Conservation (phyloP, 2,329 filamentous ascomycete genomes). For the Aspergillus hortae region DNA sequence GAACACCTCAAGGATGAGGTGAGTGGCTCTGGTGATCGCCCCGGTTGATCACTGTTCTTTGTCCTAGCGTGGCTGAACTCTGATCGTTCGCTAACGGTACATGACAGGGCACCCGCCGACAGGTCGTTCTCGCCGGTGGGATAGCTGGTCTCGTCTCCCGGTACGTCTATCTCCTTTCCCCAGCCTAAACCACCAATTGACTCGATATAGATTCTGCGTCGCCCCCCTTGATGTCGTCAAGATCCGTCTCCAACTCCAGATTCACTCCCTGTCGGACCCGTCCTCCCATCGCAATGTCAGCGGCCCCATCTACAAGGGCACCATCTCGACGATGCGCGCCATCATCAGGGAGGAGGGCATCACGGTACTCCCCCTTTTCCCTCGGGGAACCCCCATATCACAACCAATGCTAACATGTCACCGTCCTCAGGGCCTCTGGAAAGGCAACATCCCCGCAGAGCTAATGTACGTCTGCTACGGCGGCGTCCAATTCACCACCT, state of each 20-base stretch:
- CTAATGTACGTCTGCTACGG: slow-evolving; percentile 90
- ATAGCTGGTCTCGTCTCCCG: slow-evolving; percentile 83
- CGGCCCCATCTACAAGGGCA: slow-evolving; percentile 63
- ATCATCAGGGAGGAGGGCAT: slow-evolving; percentile 81
- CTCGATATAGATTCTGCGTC: slow-evolving; percentile 69
- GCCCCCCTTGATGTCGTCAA: slow-evolving; percentile 97
- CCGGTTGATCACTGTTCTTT: background rate
- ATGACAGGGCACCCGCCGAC: slow-evolving; percentile 59
- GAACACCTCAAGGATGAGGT: slow-evolving; percentile 69
- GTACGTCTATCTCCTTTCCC: slow-evolving; percentile 41
- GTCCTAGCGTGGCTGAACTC: background rate
- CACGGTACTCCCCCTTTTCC: slow-evolving; percentile 44
- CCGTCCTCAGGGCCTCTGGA: slow-evolving; percentile 69
- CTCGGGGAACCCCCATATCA: background rate
- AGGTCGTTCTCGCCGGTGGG: slow-evolving; percentile 64
- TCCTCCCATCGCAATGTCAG: slow-evolving; percentile 51
- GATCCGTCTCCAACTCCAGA: slow-evolving; percentile 92
- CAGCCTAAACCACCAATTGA: background rate
- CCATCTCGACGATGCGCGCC: slow-evolving; percentile 67
- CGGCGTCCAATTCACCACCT: slow-evolving; percentile 83
- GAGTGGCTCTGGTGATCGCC: slow-evolving; percentile 13
- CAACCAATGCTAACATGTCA: background rate
- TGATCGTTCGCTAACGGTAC: background rate
- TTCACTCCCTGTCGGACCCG: slow-evolving; percentile 76
- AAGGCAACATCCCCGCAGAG: slow-evolving; percentile 95